phyloP scores from a whole-genome alignment of 768 basidiomycete species.

The Xerocomellus chrysenteron region DNA sequence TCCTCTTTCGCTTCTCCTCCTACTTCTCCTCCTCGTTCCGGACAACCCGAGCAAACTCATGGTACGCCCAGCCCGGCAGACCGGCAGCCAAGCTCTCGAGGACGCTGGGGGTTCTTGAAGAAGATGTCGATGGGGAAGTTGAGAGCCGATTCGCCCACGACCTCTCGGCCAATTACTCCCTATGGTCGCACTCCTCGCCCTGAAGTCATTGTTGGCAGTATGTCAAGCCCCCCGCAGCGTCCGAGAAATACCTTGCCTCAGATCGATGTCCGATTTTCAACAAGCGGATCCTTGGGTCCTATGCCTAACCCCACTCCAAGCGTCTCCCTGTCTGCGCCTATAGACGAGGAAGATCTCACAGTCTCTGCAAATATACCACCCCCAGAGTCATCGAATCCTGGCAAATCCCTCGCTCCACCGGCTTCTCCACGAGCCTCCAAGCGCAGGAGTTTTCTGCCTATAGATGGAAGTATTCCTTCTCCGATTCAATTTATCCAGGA shows the following conservation, averaged over 20 bases:
- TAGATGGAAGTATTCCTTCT: slow-evolving; percentile 71
- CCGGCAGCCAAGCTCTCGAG: slow-evolving; percentile 32
- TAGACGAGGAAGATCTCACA: slow-evolving; percentile 20
- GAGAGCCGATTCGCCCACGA: slow-evolving; percentile 55
- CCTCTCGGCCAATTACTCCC: slow-evolving; percentile 39
- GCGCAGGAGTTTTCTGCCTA: slow-evolving; percentile 85
- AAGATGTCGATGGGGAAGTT: slow-evolving; percentile 99
- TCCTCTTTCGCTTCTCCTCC: slow-evolving; percentile 28
- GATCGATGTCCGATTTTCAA: slow-evolving; percentile 71
- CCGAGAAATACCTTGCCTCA: slow-evolving; percentile 50
- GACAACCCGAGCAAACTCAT: slow-evolving; percentile 12
- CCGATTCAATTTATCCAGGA: slow-evolving; percentile 59
- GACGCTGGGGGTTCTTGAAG: slow-evolving; percentile 93
- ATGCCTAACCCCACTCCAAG: slow-evolving; percentile 38
- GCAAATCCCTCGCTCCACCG: slow-evolving; percentile 42
- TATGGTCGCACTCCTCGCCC: slow-evolving; percentile 18
- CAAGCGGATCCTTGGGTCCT: slow-evolving; percentile 59
- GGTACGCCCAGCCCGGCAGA: slow-evolving; percentile 25
- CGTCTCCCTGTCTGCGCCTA: slow-evolving; percentile 27
- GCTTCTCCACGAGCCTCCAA: slow-evolving; percentile 54
- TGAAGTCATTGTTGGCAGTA: slow-evolving; percentile 17
- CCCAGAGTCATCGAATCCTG: slow-evolving; percentile 7
- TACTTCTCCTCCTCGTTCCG: slow-evolving; percentile 28
- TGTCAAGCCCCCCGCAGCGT: slow-evolving; percentile 29
- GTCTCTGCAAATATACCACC: slow-evolving; percentile 3